A percentile compares a stretch with the other conserved stretches of the same genome.
Conservation (phyloP, 192 early-diverging fungal species). For the Coemansia guatemalensis region DNA sequence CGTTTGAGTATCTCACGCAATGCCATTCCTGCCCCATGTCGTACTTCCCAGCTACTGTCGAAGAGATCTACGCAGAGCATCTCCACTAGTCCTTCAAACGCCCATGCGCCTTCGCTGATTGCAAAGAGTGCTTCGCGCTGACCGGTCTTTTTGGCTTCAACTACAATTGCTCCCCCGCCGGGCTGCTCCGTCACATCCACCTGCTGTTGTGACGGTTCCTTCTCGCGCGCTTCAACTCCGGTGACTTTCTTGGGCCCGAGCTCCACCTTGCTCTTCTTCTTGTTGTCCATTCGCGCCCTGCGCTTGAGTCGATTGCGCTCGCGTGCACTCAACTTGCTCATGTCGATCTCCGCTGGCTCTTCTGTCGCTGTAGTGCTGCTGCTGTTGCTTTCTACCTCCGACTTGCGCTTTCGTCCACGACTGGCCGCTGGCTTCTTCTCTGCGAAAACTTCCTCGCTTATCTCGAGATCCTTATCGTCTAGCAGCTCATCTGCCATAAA, state of each 20-base stretch:
- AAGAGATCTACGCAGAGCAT: slow-evolving; percentile 72
- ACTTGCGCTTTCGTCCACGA: slow-evolving; percentile 20
- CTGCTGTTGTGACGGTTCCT: slow-evolving; percentile 1
- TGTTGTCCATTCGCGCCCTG: slow-evolving; percentile 76
- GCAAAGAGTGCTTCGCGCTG: slow-evolving; percentile 48
- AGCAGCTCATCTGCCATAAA: slow-evolving; percentile 90
- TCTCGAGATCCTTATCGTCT: slow-evolving; percentile 75
- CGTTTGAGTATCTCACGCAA: slow-evolving; percentile 82
- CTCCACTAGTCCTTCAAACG: slow-evolving; percentile 67
- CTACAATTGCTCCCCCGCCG: slow-evolving; percentile 62
- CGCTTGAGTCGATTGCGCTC: slow-evolving; percentile 88
- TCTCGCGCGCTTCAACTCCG: neutral
- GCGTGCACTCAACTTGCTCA: slow-evolving; percentile 83
- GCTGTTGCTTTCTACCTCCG: slow-evolving; percentile 7
- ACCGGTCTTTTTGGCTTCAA: slow-evolving; percentile 61
- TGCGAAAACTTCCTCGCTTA: slow-evolving; percentile 14
- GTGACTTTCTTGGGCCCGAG: slow-evolving; percentile 13
- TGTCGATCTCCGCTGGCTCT: slow-evolving; percentile 44
- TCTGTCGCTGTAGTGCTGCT: neutral
- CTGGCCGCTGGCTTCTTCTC: slow-evolving; percentile 10
- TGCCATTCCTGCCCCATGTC: slow-evolving; percentile 96
- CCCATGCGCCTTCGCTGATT: slow-evolving; percentile 64
- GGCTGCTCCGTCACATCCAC: slow-evolving; percentile 48
- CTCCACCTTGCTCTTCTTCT: slow-evolving; percentile 56
- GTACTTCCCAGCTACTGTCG: slow-evolving; percentile 81